Evolutionary conservation across 179 eudicot species (phyloP).

Genomic region (Sideroxylon spinosum): DNA sequence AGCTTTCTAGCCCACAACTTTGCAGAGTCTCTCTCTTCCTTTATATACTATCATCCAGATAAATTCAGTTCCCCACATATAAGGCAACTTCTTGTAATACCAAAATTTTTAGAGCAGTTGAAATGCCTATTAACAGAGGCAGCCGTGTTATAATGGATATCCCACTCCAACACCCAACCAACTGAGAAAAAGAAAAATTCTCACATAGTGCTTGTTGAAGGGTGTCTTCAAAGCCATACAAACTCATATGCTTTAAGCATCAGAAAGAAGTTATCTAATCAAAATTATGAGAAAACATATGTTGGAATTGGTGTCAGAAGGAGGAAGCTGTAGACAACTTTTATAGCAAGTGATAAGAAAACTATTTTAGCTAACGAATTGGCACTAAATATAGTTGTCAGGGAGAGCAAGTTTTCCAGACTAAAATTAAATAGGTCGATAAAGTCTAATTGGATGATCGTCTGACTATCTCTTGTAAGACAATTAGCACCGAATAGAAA

Average conservation of each 20-base stretch:
- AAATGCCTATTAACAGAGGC: not conserved
- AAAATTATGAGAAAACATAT: not conserved
- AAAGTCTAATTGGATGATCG: not conserved
- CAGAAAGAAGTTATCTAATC: not conserved
- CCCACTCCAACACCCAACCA: not conserved
- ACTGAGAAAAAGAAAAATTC: not conserved
- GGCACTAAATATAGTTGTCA: not conserved
- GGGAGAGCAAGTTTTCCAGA: not conserved
- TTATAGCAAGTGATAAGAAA: not conserved
- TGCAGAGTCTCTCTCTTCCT: not conserved
- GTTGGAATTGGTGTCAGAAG: not conserved
- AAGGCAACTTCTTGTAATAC: not conserved
- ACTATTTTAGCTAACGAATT: not conserved
- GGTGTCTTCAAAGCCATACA: not conserved
- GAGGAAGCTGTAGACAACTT: conserved; percentile 2
- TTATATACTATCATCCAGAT: too few relatives aligned
- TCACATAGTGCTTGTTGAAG: conserved; percentile 10
- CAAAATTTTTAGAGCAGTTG: not conserved
- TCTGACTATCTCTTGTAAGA: not conserved
- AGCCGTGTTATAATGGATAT: not conserved
- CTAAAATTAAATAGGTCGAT: conserved; percentile 3
- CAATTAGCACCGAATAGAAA: not conserved
- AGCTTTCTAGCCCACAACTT: too few relatives aligned
- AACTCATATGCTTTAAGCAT: too few relatives aligned
- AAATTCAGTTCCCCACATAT: too few relatives aligned